A percentile compares a stretch with the other conserved stretches of the same genome.
phyloP scores from a whole-genome alignment of 2,329 filamentous ascomycete species.

The Delphinella strobiligena region DNA sequence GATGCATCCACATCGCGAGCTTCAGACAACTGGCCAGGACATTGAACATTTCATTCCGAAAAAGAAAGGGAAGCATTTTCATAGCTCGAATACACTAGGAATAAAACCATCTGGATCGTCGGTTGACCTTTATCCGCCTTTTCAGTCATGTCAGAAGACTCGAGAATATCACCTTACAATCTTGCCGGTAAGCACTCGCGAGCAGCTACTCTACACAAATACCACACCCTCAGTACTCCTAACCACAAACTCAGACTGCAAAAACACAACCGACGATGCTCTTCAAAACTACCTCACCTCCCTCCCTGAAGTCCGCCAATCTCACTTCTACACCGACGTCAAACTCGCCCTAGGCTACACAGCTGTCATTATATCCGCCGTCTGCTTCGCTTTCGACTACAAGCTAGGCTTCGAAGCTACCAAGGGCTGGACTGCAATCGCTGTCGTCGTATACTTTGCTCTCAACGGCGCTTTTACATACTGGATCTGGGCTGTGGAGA shows the following conservation, averaged over 20 bases:
- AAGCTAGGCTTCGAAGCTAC: conserved; percentile 80
- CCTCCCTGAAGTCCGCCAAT: conserved; percentile 64
- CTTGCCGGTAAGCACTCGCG: conserved; percentile 14
- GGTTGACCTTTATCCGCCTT: background rate
- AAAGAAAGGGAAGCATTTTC: background rate
- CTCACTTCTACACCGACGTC: conserved; percentile 68
- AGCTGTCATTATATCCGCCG: conserved; percentile 67
- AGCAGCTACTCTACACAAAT: background rate
- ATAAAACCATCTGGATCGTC: no score
- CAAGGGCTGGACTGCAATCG: conserved; percentile 66
- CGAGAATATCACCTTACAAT: conserved; percentile 22
- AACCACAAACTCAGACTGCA: conserved; percentile 55
- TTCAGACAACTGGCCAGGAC: background rate
- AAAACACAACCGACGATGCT: conserved; percentile 92
- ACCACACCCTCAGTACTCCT: background rate
- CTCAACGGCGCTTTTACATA: conserved; percentile 68
- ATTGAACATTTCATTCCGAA: background rate
- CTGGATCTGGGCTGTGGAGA: conserved; percentile 80
- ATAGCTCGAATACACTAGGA: no score
- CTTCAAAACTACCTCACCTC: conserved; percentile 87
- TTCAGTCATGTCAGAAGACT: conserved; percentile 13
- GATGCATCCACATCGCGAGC: background rate
- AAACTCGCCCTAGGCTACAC: conserved; percentile 73
- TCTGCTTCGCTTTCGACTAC: conserved; percentile 85
- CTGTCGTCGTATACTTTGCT: conserved; percentile 66